These are phyloP conservation scores for Aspergillus sp. DNA, from an alignment of 2,329 filamentous ascomycete genomes.

Conservation along the genomic window DNA sequence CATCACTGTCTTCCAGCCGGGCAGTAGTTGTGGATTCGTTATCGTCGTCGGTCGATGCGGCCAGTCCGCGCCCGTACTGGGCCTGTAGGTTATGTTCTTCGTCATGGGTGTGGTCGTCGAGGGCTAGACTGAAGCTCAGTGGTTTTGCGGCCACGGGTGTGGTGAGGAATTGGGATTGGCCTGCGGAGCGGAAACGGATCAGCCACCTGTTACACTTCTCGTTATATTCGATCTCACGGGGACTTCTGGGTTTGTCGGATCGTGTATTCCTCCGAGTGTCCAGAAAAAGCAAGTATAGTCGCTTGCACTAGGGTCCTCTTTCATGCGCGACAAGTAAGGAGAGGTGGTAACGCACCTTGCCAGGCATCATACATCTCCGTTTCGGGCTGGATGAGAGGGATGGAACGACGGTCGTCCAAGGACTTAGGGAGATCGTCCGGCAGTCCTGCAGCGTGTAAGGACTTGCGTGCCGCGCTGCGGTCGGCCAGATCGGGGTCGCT, in stretches of 20 bases:
- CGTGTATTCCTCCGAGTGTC: neutral
- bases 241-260: neutral
- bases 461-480: constrained; percentile 20
- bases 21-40: constrained; percentile 48
- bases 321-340: constrained; percentile 5
- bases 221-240: neutral
- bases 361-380: constrained; percentile 99
- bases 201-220: constrained; percentile 4
- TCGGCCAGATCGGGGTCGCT: constrained; percentile 23
- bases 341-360: constrained; percentile 69
- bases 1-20: constrained; percentile 74
- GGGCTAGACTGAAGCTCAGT: constrained; percentile 78
- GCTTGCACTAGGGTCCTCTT: neutral
- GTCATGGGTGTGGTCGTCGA: constrained; percentile 76
- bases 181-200: constrained; percentile 49
- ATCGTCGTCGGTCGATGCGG: constrained; percentile 23
- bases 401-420: constrained; percentile 78
- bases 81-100: constrained; percentile 51
- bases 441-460: constrained; percentile 50
- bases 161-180: constrained; percentile 92
- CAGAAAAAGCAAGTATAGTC: neutral
- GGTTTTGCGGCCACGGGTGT: constrained; percentile 82
- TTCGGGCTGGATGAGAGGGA: constrained; percentile 71
- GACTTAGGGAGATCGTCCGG: constrained; percentile 88
- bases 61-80: constrained; percentile 34